These are phyloP conservation scores for Entophlyctis luteolus DNA, from an alignment of 192 early-diverging fungal genomes.

Conservation along the genomic window DNA sequence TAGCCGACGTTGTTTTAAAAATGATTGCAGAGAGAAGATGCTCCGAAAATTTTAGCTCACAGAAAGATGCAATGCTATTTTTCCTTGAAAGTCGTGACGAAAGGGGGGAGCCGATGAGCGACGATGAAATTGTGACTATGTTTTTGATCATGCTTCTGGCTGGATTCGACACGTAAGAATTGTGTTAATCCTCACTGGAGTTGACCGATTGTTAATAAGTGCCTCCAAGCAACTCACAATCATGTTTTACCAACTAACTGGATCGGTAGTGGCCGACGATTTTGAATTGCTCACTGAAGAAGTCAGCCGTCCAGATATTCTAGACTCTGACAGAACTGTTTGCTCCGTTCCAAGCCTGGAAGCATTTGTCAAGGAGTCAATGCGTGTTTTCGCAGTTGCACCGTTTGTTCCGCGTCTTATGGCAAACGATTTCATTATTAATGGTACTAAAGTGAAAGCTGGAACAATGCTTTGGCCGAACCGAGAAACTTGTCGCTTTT, in stretches of 20 bases:
- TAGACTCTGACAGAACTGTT: neutral
- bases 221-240: neutral
- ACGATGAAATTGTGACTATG: neutral
- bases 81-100: neutral
- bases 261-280: neutral
- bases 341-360: neutral
- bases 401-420: neutral
- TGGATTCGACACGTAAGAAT: neutral
- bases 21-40: neutral
- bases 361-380: neutral
- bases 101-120: neutral
- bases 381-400: neutral
- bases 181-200: too few relatives aligned
- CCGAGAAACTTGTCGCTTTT: neutral
- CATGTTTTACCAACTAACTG: neutral
- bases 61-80: neutral
- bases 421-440: neutral
- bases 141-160: neutral
- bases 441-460: neutral
- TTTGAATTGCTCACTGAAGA: neutral
- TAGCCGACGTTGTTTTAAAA: neutral
- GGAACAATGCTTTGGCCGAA: neutral
- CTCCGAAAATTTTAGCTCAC: neutral
- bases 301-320: neutral
- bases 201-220: too few relatives aligned